Percentiles rank a stretch among this genome's conserved stretches.
These are phyloP conservation scores for Inga laurina DNA, from an alignment of 306 rosid species.

Conservation along the genomic window DNA sequence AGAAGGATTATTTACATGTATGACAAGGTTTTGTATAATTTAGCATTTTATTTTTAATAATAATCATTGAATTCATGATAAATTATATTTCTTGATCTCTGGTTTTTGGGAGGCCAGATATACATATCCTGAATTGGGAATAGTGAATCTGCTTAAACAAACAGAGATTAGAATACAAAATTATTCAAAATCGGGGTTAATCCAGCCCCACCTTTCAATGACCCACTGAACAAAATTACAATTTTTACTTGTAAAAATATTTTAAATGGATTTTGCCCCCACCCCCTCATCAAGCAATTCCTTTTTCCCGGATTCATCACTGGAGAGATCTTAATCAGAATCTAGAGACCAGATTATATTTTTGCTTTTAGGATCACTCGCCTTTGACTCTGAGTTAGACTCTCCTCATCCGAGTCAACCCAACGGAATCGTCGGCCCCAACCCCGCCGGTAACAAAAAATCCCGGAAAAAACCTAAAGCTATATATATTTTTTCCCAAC, in stretches of 20 bases:
- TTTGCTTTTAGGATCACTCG: conserved; percentile 47
- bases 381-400: conserved; percentile 51
- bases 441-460: conserved; percentile 2
- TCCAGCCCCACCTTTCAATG: background rate
- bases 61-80: background rate
- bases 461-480: background rate
- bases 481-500: background rate
- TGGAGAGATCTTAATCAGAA: background rate
- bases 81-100: background rate
- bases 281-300: background rate
- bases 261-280: background rate
- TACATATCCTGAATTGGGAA: background rate
- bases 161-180: conserved; percentile 4
- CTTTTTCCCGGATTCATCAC: background rate
- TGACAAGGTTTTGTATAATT: too few species aligned
- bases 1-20: too few species aligned
- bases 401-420: conserved; percentile 42
- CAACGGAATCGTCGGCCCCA: conserved; percentile 47
- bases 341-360: background rate
- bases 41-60: background rate
- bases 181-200: conserved; percentile 8
- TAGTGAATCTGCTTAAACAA: conserved; percentile 1
- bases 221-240: background rate
- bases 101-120: background rate
- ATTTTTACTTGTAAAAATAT: too few species aligned